These are phyloP conservation scores for Hirsutella minnesotensis DNA, from an alignment of 2,329 filamentous ascomycete species.

Conservation along the genomic window DNA sequence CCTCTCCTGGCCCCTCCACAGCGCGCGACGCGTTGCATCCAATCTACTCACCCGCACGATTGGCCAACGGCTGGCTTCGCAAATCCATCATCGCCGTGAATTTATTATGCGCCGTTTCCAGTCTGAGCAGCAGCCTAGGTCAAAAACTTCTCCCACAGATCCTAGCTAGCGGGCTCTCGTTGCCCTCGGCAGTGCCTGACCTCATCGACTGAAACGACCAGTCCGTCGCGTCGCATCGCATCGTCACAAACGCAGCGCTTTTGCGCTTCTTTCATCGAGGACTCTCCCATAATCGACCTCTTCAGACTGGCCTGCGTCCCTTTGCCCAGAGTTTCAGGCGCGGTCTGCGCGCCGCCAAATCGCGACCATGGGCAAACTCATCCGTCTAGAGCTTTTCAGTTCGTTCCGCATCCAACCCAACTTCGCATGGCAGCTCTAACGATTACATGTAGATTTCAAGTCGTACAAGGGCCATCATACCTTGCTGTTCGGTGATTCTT, in stretches of 20 bases:
- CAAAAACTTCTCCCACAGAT: background rate
- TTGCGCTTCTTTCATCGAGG: background rate
- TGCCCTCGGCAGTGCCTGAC: no score
- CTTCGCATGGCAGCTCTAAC: constrained; percentile 1
- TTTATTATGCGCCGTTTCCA: background rate
- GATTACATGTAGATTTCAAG: constrained; percentile 70
- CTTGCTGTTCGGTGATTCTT: constrained; percentile 90
- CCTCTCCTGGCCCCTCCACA: background rate
- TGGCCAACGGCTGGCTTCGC: background rate
- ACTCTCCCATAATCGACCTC: background rate
- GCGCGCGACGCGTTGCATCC: constrained; percentile 1
- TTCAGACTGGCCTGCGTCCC: background rate
- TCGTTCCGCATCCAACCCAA: constrained; percentile 21
- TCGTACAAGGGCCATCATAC: constrained; percentile 96
- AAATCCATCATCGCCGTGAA: background rate
- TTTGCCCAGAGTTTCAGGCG: background rate
- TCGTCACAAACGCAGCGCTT: background rate
- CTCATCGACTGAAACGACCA: background rate
- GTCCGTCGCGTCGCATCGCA: background rate
- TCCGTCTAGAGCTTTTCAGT: constrained; percentile 91
- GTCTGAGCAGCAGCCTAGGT: background rate
- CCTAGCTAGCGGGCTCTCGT: no score
- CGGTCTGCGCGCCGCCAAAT: background rate
- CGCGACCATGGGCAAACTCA: constrained; percentile 82
- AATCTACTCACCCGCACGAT: background rate